Percentiles rank a stretch among this genome's conserved stretches.
Evolutionary conservation across 2,329 filamentous ascomycete species (phyloP).

Genomic region (Lecanicillium sp.): DNA sequence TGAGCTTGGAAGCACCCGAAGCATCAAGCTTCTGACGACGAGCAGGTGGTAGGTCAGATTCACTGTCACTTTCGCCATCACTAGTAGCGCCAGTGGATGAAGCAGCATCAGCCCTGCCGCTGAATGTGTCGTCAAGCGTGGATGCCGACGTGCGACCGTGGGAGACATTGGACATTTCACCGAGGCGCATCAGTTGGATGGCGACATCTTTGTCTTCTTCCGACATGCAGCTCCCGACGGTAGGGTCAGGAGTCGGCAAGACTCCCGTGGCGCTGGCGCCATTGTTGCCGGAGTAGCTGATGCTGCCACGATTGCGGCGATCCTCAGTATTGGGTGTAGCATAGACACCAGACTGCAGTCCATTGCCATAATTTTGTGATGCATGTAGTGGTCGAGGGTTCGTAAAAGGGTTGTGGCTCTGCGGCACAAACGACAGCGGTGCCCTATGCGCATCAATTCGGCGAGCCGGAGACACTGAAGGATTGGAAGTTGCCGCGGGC

Average conservation of each 20-base stretch:
- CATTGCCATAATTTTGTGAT: constrained; percentile 63
- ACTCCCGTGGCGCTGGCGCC: constrained; percentile 39
- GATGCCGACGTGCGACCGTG: constrained; percentile 90
- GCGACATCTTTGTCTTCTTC: constrained; percentile 92
- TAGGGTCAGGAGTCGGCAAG: constrained; percentile 92
- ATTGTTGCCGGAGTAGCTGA: constrained; percentile 42
- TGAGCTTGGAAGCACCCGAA: constrained; percentile 32
- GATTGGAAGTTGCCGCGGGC: constrained; percentile 88
- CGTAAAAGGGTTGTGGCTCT: constrained; percentile 70
- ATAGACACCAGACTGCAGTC: constrained; percentile 46
- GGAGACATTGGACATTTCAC: constrained; percentile 87
- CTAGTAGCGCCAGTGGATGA: constrained; percentile 82
- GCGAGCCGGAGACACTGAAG: constrained; percentile 89
- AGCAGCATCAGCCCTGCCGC: constrained; percentile 75
- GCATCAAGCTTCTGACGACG: constrained; percentile 49
- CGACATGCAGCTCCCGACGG: constrained; percentile 91
- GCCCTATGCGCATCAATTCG: constrained; percentile 65
- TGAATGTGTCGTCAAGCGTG: constrained; percentile 87
- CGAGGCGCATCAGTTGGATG: constrained; percentile 90
- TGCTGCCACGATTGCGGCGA: constrained; percentile 58
- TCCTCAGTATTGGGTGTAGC: constrained; percentile 53
- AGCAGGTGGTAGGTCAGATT: constrained; percentile 50
- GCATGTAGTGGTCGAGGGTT: constrained; percentile 74
- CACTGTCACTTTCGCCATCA: constrained; percentile 61
- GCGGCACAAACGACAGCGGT: constrained; percentile 66